A percentile compares a stretch with the other conserved stretches of the same genome.
Conservation (phyloP, 129 eudicot genomes). For the Escallonia herrerae region DNA sequence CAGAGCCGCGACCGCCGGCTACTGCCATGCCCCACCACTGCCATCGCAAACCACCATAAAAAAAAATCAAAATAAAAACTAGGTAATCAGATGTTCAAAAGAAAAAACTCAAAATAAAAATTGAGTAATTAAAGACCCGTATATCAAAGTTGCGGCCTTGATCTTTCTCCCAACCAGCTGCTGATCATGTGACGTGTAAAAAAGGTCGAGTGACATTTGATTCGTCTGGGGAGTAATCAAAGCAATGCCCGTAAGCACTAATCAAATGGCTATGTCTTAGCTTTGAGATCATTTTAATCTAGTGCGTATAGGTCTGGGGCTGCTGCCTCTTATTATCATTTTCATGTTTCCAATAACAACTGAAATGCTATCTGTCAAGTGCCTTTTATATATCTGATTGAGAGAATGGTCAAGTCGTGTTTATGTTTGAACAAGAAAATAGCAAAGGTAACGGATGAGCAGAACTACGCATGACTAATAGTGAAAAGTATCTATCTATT, state of each 20-base stretch:
- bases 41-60: too few species aligned
- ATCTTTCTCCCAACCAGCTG: too few species aligned
- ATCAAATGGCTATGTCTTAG: conserved; percentile 55
- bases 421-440: not conserved
- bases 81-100: too few species aligned
- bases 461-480: not conserved
- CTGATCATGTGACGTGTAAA: conserved; percentile 31
- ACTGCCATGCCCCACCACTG: too few species aligned
- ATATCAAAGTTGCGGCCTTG: too few species aligned
- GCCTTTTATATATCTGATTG: too few species aligned
- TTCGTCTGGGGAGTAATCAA: conserved; percentile 48
- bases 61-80: too few species aligned
- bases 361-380: conserved; percentile 50
- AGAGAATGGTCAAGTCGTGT: not conserved
- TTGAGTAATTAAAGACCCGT: too few species aligned
- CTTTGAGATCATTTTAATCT: conserved; percentile 49
- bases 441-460: too few species aligned
- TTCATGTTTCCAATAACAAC: conserved; percentile 51
- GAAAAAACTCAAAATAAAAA: too few species aligned
- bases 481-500: not conserved
- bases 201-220: conserved; percentile 27
- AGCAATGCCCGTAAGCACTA: conserved; percentile 64
- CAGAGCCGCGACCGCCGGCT: too few species aligned
- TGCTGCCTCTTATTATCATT: conserved; percentile 35
- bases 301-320: conserved; percentile 36